These are phyloP conservation scores for Mucor saturninus DNA, from an alignment of 371 early-diverging fungal species.

Conservation along the genomic window DNA sequence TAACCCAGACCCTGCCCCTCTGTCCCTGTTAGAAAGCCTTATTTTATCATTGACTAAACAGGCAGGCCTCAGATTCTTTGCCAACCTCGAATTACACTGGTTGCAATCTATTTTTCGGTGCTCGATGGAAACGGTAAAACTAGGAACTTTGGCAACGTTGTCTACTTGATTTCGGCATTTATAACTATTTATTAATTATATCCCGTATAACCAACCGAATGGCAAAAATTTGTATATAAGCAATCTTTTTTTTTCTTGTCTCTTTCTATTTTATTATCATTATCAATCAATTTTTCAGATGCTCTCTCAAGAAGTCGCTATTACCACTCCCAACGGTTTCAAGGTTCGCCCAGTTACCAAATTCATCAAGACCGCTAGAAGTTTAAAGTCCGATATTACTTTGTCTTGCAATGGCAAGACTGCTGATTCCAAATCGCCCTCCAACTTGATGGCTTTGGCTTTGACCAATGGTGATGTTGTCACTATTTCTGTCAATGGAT, in stretches of 20 bases:
- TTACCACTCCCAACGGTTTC: slow-evolving; percentile 12
- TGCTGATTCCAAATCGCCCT: slow-evolving; percentile 8
- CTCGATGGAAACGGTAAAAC: too few species aligned
- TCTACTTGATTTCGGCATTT: not conserved
- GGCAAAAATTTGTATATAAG: not conserved
- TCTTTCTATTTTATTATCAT: not conserved
- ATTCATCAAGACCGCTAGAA: slow-evolving; percentile 10
- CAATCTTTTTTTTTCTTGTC: not conserved
- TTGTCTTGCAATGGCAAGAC: slow-evolving; percentile 10
- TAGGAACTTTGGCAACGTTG: too few species aligned
- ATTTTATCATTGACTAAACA: too few species aligned
- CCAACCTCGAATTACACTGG: too few species aligned
- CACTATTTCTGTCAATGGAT: slow-evolving; percentile 8
- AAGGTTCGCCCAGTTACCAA: slow-evolving; percentile 14
- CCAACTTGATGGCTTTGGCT: slow-evolving; percentile 12
- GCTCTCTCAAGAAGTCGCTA: slow-evolving; percentile 17
- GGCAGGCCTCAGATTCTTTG: too few species aligned
- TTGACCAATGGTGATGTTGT: slow-evolving; percentile 10
- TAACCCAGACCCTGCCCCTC: too few species aligned
- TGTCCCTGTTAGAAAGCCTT: too few species aligned
- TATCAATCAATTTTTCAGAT: not conserved
- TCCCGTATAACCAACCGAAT: not conserved
- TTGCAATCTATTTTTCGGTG: too few species aligned
- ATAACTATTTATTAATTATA: not conserved
- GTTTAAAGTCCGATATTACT: slow-evolving; percentile 9